A percentile compares a stretch with the other conserved stretches of the same genome.
Conservation (phyloP, 495 filamentous ascomycete species). For the Filosporella fistucella region DNA sequence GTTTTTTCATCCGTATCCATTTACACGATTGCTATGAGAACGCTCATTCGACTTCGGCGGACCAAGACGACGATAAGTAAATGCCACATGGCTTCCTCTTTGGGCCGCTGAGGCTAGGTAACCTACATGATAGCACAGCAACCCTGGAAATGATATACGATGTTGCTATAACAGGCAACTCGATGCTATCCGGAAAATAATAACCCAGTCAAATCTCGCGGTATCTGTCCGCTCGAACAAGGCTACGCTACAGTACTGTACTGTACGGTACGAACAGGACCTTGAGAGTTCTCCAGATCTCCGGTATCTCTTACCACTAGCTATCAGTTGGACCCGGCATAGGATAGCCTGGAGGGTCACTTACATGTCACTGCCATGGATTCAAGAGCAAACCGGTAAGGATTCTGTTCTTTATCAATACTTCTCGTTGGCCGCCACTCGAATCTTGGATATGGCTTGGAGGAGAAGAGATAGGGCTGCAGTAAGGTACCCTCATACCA, state of each 20-base stretch:
- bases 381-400: neutral
- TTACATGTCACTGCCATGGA: neutral
- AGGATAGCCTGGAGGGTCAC: neutral
- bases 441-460: neutral
- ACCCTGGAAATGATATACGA: constrained; percentile 2
- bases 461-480: neutral
- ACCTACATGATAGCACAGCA: neutral
- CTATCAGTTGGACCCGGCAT: neutral
- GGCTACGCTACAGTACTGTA: no score
- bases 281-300: constrained; percentile 12
- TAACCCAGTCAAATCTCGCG: neutral
- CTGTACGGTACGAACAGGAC: no score
- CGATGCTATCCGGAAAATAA: constrained; percentile 9
- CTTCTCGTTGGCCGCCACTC: neutral
- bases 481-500: neutral
- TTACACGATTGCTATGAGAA: constrained; percentile 7
- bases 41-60: constrained; percentile 8
- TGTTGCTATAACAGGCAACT: constrained; percentile 1
- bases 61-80: neutral
- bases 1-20: constrained; percentile 1
- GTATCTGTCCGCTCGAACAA: no score
- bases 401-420: neutral
- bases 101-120: neutral
- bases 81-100: neutral
- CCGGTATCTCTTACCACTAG: neutral